Base-by-base conservation (phyloP, 352 stramenopile genomes). In the Discostella stelligera region DNA sequence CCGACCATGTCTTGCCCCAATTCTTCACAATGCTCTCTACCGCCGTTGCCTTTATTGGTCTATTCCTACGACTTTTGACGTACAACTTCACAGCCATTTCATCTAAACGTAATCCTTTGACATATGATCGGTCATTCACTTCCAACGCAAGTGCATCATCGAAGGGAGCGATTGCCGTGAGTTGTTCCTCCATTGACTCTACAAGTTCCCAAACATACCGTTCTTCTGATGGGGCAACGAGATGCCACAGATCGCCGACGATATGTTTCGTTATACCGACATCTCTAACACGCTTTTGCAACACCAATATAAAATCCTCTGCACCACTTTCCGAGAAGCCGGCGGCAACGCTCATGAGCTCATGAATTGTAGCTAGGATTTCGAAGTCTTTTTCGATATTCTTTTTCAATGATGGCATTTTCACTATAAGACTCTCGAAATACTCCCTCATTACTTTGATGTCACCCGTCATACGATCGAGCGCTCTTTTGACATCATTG, bases 241-340 rank as follows among this genome's bases (percentile, higher is more conserved):
- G 66, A 56, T 93, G 87, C 69, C 82, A 93, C n/a, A 93, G 67
- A 73, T 93, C 85, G 39, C 85, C 85, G 37, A 91, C 81, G 16
- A 91, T 80, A 37, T 87, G 77, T 50, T 89, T 90, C 8, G 84
- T 89, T 64, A 93, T 88, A 23, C 77, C 67, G 39, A 90, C 75
- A 64, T 93, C 86, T 39, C 75, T 64, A 7, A 93, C 77, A 41
- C 71, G 59, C 59, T 93, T 93, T 77, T 93, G 87, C 6, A 93
- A 37, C 0, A 90, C 71, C 56, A 89, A 62, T 21, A 91, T 80
- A 68, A 91, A 90, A 62, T 93, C 87, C 30, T 82, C 66, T 39
- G 82, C 70, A 49, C 88, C 83, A 25, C 82, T 91, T 1, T 79
- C 65, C 1, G 83, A 89, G 23, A 85, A 41, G 30, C 66, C 76